Evolutionary conservation across 345 rosid genomes (phyloP).

Genomic region (Physaria fendleri): DNA sequence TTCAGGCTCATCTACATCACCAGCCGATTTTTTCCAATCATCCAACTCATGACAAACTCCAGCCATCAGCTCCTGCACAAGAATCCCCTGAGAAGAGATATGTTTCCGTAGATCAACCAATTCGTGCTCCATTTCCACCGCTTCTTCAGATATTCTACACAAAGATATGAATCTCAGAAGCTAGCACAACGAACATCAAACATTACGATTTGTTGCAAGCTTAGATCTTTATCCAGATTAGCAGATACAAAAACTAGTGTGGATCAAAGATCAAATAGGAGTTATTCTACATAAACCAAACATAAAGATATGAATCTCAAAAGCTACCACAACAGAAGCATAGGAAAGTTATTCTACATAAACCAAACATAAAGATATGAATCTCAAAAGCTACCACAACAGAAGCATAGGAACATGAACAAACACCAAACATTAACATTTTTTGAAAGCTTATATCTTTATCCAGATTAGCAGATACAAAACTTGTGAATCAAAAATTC

Average conservation of each 20-base stretch:
- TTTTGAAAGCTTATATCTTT: not conserved
- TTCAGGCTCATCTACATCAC: slow-evolving; percentile 32
- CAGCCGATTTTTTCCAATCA: slow-evolving; percentile 49
- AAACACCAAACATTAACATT: slow-evolving; percentile 4
- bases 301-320: too few relatives aligned
- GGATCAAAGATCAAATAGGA: too few relatives aligned
- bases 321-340: too few relatives aligned
- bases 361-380: too few relatives aligned
- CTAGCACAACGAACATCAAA: slow-evolving; percentile 2
- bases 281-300: too few relatives aligned
- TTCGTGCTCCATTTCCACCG: slow-evolving; percentile 91
- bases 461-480: not conserved
- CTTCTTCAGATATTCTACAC: slow-evolving; percentile 88
- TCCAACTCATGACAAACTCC: slow-evolving; percentile 72
- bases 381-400: too few relatives aligned
- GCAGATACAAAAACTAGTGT: too few relatives aligned
- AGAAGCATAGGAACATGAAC: not conserved
- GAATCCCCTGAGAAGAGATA: slow-evolving; percentile 78
- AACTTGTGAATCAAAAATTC: not conserved
- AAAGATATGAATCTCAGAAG: not conserved
- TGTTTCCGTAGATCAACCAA: slow-evolving; percentile 73
- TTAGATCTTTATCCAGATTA: too few relatives aligned
- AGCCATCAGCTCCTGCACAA: slow-evolving; percentile 81
- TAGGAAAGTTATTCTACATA: too few relatives aligned
- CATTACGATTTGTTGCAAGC: too few relatives aligned